Percentiles rank a stretch among this genome's conserved stretches.
These are phyloP conservation scores for Podospora conica DNA, from an alignment of 495 filamentous ascomycete species.

Conservation along the genomic window DNA sequence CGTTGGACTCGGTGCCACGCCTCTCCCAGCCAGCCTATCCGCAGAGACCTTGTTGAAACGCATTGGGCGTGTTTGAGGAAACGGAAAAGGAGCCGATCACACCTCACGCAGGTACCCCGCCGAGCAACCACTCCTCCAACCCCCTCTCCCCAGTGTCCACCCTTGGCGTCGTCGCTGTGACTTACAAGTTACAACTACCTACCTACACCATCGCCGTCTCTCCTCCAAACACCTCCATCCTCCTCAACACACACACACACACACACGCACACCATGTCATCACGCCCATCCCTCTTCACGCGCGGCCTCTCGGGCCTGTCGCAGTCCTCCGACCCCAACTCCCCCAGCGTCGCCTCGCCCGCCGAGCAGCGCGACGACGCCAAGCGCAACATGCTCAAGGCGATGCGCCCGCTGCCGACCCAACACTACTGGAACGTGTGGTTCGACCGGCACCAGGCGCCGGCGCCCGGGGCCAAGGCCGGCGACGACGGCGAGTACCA, in stretches of 20 bases:
- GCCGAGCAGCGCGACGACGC: conserved; percentile 54
- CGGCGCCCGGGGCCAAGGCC: conserved; percentile 8
- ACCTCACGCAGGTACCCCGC: conserved; percentile 9
- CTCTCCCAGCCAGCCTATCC: background rate
- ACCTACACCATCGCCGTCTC: background rate
- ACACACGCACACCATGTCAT: conserved; percentile 33
- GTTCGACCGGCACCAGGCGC: conserved; percentile 43
- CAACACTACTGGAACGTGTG: conserved; percentile 58
- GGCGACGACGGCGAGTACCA: conserved; percentile 43
- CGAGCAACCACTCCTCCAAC: background rate
- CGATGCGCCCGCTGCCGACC: conserved; percentile 53
- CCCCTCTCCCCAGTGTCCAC: background rate
- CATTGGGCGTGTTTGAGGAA: conserved; percentile 6
- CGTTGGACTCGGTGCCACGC: background rate
- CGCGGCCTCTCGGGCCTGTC: conserved; percentile 47
- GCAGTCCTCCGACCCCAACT: conserved; percentile 45
- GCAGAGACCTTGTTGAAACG: conserved; percentile 1
- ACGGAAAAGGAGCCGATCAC: conserved; percentile 8
- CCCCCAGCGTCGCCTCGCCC: conserved; percentile 44
- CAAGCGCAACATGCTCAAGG: conserved; percentile 53
- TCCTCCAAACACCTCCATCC: background rate
- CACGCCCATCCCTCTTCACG: conserved; percentile 48
- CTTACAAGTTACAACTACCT: background rate
- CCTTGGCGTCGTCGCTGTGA: background rate
- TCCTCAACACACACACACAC: background rate